These are phyloP conservation scores for Corylus heterophylla DNA, from an alignment of 306 rosid genomes.

Conservation along the genomic window DNA sequence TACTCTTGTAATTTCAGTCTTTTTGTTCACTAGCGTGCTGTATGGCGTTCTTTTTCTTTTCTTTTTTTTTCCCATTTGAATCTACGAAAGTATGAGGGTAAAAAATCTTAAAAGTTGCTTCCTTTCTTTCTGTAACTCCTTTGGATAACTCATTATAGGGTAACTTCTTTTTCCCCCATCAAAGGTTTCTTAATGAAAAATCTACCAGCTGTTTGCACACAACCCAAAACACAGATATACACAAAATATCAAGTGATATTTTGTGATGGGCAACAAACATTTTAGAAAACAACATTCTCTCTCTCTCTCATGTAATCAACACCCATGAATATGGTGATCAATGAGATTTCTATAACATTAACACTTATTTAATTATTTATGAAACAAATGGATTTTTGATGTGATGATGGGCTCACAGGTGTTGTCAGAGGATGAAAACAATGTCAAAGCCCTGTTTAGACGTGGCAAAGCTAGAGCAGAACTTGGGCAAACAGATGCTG, in stretches of 20 bases:
- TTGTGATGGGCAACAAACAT: not conserved
- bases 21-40: not conserved
- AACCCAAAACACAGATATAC: not conserved
- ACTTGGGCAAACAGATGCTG: slow-evolving; percentile 91
- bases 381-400: not conserved
- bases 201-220: not conserved
- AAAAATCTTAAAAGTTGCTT: not conserved
- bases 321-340: not conserved
- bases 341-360: not conserved
- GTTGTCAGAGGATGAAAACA: slow-evolving; percentile 83
- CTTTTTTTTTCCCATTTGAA: not conserved
- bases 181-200: not conserved
- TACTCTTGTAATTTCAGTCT: not conserved
- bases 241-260: too few relatives aligned
- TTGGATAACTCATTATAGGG: not conserved
- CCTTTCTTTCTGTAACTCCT: not conserved
- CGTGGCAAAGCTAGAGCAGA: slow-evolving; percentile 88
- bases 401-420: slow-evolving; percentile 51
- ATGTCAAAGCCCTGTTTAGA: slow-evolving; percentile 79
- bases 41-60: not conserved
- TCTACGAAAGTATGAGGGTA: not conserved
- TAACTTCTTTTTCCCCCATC: not conserved
- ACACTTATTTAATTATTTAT: not conserved
- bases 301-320: not conserved
- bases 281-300: not conserved